phyloP scores from a whole-genome alignment of 345 rosid genomes.

The Gossypium herbaceum region DNA sequence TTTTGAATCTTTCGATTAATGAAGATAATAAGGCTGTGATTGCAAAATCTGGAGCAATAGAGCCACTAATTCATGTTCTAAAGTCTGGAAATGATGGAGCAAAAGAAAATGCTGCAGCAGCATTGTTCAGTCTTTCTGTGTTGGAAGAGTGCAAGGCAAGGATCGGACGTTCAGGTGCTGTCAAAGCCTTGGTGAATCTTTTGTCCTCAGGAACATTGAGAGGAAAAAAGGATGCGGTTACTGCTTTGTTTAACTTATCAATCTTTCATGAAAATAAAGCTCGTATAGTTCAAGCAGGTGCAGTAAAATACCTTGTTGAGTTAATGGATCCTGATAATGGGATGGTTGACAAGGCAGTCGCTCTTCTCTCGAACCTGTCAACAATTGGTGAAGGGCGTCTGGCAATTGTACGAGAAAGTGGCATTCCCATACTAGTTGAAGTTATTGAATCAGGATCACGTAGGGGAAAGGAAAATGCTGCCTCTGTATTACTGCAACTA shows the following conservation, averaged over 20 bases:
- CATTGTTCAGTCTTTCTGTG: conserved; percentile 77
- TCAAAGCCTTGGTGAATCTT: conserved; percentile 73
- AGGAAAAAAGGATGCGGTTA: conserved; percentile 91
- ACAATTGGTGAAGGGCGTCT: conserved; percentile 75
- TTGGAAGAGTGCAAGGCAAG: conserved; percentile 66
- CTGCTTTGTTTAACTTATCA: conserved; percentile 88
- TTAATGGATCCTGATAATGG: conserved; percentile 62
- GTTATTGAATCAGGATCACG: conserved; percentile 77
- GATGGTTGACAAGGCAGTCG: conserved; percentile 92
- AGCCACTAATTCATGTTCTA: conserved; percentile 72
- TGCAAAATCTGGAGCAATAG: conserved; percentile 68
- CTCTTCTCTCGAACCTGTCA: conserved; percentile 84
- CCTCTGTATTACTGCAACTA: conserved; percentile 73
- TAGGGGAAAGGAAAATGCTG: conserved; percentile 92
- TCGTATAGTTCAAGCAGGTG: conserved; percentile 89
- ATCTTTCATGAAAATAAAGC: conserved; percentile 88
- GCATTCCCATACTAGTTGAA: conserved; percentile 76
- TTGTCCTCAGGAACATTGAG: conserved; percentile 72
- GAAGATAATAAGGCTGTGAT: conserved; percentile 71
- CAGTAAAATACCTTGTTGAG: conserved; percentile 73
- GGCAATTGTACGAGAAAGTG: conserved; percentile 71
- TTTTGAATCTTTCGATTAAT: conserved; percentile 81
- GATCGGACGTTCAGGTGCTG: conserved; percentile 84
- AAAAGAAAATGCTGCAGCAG: conserved; percentile 85
- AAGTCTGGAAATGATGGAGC: conserved; percentile 76